A percentile compares a stretch with the other conserved stretches of the same genome.
Evolutionary conservation across 2,329 filamentous ascomycete genomes (phyloP).

Genomic region (Botrytis tulipae): DNA sequence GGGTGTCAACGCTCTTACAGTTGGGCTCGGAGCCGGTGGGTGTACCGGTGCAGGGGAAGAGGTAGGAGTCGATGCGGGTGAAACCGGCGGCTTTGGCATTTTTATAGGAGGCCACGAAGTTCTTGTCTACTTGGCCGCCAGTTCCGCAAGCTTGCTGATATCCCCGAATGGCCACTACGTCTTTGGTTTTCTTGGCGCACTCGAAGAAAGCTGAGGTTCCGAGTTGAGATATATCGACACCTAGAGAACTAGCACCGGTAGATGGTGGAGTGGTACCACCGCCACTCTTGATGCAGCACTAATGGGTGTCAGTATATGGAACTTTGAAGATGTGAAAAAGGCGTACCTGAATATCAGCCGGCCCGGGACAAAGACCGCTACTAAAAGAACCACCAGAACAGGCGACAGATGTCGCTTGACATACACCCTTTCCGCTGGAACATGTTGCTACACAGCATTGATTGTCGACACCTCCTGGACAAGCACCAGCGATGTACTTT

Average conservation of each 20-base stretch:
- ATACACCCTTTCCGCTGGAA: slow-evolving; percentile 22
- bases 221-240: slow-evolving; percentile 26
- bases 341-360: slow-evolving; percentile 23
- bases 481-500: slow-evolving; percentile 22
- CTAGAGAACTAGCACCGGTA: slow-evolving; percentile 14
- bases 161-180: slow-evolving; percentile 26
- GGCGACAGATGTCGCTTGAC: slow-evolving; percentile 22
- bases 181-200: slow-evolving; percentile 25
- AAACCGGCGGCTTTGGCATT: slow-evolving; percentile 30
- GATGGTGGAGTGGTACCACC: slow-evolving; percentile 7
- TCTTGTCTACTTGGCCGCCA: slow-evolving; percentile 28
- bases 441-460: slow-evolving; percentile 30
- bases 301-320: not conserved
- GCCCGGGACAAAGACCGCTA: slow-evolving; percentile 26
- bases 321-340: not conserved
- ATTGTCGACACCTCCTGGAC: slow-evolving; percentile 25
- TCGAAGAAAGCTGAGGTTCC: slow-evolving; percentile 23
- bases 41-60: slow-evolving; percentile 34
- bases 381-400: slow-evolving; percentile 25
- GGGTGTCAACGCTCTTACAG: slow-evolving; percentile 29
- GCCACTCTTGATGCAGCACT: slow-evolving; percentile 27
- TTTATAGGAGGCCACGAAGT: slow-evolving; percentile 28
- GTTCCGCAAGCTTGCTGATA: slow-evolving; percentile 28
- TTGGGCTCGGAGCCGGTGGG: slow-evolving; percentile 26
- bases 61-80: slow-evolving; percentile 30